These are phyloP conservation scores for Rhynchosporium agropyri DNA, from an alignment of 2,329 filamentous ascomycete species.

Conservation along the genomic window DNA sequence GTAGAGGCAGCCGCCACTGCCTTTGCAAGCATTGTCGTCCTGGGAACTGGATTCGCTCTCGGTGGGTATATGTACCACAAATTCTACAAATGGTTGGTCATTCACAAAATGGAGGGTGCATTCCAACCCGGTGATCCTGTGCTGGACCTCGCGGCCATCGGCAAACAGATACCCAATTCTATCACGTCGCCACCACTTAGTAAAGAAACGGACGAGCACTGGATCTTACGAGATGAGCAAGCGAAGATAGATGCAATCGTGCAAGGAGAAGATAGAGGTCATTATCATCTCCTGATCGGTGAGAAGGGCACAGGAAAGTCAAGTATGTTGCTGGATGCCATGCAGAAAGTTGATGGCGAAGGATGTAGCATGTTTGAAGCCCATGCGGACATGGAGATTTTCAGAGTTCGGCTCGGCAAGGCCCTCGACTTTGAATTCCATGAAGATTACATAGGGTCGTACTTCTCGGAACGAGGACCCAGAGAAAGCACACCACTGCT, in stretches of 20 bases:
- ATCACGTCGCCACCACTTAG: constrained; percentile 33
- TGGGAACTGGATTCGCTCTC: constrained; percentile 64
- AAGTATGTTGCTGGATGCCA: constrained; percentile 93
- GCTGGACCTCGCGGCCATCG: constrained; percentile 73
- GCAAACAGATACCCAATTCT: constrained; percentile 55
- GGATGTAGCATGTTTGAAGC: constrained; percentile 95
- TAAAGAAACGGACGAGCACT: constrained; percentile 58
- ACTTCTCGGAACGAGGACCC: constrained; percentile 92
- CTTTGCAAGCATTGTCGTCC: constrained; percentile 71
- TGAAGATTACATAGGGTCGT: constrained; percentile 94
- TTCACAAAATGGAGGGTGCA: constrained; percentile 90
- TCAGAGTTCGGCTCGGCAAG: constrained; percentile 89
- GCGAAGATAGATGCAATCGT: constrained; percentile 80
- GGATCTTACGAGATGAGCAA: constrained; percentile 86
- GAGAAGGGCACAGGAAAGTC: constrained; percentile 98
- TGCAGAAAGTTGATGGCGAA: constrained; percentile 88
- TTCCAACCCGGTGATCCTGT: constrained; percentile 92
- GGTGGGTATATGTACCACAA: constrained; percentile 80
- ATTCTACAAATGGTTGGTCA: constrained; percentile 85
- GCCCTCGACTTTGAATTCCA: constrained; percentile 96
- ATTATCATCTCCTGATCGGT: constrained; percentile 89
- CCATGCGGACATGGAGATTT: constrained; percentile 92
- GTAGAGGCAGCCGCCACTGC: constrained; percentile 75
- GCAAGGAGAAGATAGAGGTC: constrained; percentile 69
- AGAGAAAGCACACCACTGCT: constrained; percentile 89